phyloP scores from a whole-genome alignment of 73 alveolate species.

The Paramecium sexaurelia region DNA sequence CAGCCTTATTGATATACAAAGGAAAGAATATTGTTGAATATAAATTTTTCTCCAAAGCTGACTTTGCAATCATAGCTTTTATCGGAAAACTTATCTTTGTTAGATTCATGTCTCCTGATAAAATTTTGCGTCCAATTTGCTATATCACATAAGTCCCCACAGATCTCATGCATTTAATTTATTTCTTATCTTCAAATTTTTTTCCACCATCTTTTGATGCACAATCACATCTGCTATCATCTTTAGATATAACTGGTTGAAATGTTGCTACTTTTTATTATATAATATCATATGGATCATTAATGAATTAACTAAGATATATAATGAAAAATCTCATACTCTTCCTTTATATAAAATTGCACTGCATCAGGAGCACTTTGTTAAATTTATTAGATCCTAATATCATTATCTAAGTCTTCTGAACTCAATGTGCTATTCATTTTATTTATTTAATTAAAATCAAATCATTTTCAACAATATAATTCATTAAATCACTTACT shows the following conservation, averaged over 20 bases:
- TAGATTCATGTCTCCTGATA: slow-evolving; percentile 80
- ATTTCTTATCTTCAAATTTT: slow-evolving; percentile 31
- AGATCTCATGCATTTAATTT: slow-evolving; percentile 65
- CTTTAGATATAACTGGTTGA: slow-evolving; percentile 22
- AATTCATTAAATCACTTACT: neutral
- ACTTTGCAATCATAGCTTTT: slow-evolving; percentile 71
- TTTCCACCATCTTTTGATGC: slow-evolving; percentile 70
- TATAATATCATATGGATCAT: slow-evolving; percentile 2
- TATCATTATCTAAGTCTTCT: slow-evolving; percentile 41
- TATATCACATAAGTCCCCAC: slow-evolving; percentile 80
- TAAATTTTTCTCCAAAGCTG: slow-evolving; percentile 66
- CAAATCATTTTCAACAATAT: neutral
- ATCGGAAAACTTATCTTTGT: slow-evolving; percentile 80
- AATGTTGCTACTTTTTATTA: neutral
- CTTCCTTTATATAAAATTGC: neutral
- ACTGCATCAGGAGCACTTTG: slow-evolving; percentile 41
- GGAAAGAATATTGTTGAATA: slow-evolving; percentile 70
- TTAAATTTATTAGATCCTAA: neutral
- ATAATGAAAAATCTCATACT: neutral
- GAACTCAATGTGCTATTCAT: slow-evolving; percentile 22
- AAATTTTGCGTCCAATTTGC: slow-evolving; percentile 73
- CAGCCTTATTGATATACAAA: slow-evolving; percentile 77
- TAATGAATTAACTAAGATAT: neutral
- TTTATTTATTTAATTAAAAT: neutral
- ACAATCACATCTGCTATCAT: slow-evolving; percentile 49